These are phyloP conservation scores for Saccharomycopsis capsularis DNA, from an alignment of 805 yeast genomes.

Conservation along the genomic window DNA sequence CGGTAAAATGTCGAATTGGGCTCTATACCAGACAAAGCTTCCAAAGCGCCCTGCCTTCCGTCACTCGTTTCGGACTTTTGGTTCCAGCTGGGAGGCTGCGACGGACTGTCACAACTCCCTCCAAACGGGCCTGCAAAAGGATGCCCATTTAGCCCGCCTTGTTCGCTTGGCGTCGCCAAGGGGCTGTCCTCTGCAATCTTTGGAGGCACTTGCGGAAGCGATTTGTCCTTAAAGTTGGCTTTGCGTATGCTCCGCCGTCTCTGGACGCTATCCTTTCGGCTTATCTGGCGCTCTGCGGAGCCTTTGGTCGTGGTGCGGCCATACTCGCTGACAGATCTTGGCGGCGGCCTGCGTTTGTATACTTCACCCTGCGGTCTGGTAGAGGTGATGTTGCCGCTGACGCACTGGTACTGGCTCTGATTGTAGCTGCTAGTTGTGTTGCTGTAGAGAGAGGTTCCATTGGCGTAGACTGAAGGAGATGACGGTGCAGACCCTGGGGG, in stretches of 20 bases:
- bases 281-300: background rate
- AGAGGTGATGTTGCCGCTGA: too few relatives aligned
- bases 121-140: too few relatives aligned
- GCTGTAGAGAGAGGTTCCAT: background rate
- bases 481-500: too few relatives aligned
- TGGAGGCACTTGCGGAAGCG: conserved; percentile 15
- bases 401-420: background rate
- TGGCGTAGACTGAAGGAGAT: too few relatives aligned
- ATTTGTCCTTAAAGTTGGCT: conserved; percentile 9
- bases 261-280: conserved; percentile 5
- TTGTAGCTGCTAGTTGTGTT: background rate
- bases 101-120: too few relatives aligned
- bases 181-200: background rate
- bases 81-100: too few relatives aligned
- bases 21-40: background rate
- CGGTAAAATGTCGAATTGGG: background rate
- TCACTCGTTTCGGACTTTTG: too few relatives aligned
- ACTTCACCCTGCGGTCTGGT: too few relatives aligned
- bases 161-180: background rate
- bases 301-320: conserved; percentile 3
- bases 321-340: conserved; percentile 15
- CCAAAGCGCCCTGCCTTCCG: background rate
- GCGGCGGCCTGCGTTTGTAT: conserved; percentile 17
- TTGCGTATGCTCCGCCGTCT: conserved; percentile 12
- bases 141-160: too few relatives aligned